Evolutionary conservation across 345 rosid species (phyloP), one percentile per base, ranked within the genome.

Genomic region (Murraya paniculata): DNA sequence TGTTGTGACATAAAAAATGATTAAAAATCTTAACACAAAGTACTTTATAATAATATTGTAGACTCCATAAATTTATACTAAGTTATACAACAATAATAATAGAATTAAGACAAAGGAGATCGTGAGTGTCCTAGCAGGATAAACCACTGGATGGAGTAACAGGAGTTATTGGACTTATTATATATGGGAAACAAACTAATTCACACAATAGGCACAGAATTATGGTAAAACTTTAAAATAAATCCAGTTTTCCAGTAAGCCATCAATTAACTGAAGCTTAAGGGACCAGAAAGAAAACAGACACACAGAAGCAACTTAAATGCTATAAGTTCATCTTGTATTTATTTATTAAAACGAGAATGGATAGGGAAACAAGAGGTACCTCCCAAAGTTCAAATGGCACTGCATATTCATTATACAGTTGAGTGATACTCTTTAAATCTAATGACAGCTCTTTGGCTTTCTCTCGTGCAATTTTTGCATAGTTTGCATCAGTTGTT

Each of bases 331-430:
- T 61, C 25, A 39, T 41, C 56, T 64, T 24, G 55, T 28, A 66
- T 24, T 18, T 71, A 64, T 62, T 25, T 41, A 62, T 68, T 39
- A n/a, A 74, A 58, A 50, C n/a, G 16, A 74, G 59, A 70, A 82
- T 36, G 38, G 39, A 27, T 77, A 78, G 56, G 67, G 57, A 33
- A 57, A 77, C 77, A 76, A 80, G 67, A 78, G 66, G 28, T 82
- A 92, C 99, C 98, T 94, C 98, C 99, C 99, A 97, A 76, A 92
- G 93, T 82, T 89, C 97, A 84, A 94, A 97, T 53, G 97, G 98
- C 82, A 93, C 98, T 61, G 99, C 98, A 86, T 89, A 97, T 53
- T 97, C 99, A 85, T 94, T 97, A 81, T 93, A 97, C 74, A 97
- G 86, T 84, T 96, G 92, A 58, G 99, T 96, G 80, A 96, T 91